Percentiles rank a stretch among this genome's conserved stretches.
These are phyloP conservation scores for Microthlaspi erraticum DNA, from an alignment of 345 rosid genomes.

Conservation along the genomic window DNA sequence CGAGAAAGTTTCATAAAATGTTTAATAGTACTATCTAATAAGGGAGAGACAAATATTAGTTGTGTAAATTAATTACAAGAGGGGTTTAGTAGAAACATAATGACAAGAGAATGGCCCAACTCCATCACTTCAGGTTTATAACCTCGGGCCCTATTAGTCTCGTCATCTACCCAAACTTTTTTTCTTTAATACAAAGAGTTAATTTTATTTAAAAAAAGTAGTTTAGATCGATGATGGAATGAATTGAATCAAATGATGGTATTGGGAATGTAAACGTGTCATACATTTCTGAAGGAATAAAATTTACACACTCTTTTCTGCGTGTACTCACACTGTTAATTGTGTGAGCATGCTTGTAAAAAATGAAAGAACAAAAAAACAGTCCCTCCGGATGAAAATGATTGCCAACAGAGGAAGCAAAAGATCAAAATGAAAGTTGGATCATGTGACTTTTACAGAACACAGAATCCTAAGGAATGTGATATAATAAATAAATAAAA, in stretches of 20 bases:
- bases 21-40: slow-evolving; percentile 7
- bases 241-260: slow-evolving; percentile 9
- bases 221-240: slow-evolving; percentile 20
- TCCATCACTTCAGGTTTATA: slow-evolving; percentile 35
- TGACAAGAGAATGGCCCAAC: slow-evolving; percentile 41
- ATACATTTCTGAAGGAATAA: slow-evolving; percentile 12
- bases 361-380: background rate
- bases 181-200: background rate
- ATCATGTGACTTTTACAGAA: slow-evolving; percentile 51
- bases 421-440: slow-evolving; percentile 44
- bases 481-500: slow-evolving; percentile 21
- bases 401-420: slow-evolving; percentile 48
- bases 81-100: slow-evolving; percentile 33
- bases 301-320: slow-evolving; percentile 23
- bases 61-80: slow-evolving; percentile 25
- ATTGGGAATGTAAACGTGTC: slow-evolving; percentile 42
- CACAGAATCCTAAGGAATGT: slow-evolving; percentile 49
- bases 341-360: slow-evolving; percentile 34
- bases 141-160: slow-evolving; percentile 25
- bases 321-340: slow-evolving; percentile 21
- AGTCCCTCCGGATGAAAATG: slow-evolving; percentile 41
- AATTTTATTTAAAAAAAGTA: background rate
- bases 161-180: slow-evolving; percentile 26
- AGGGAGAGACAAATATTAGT: slow-evolving; percentile 13
- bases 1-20: background rate